A percentile compares a stretch with the other conserved stretches of the same genome.
Evolutionary conservation across 768 basidiomycete genomes (phyloP).

Genomic region (Pleurotus salmoneostramineus): DNA sequence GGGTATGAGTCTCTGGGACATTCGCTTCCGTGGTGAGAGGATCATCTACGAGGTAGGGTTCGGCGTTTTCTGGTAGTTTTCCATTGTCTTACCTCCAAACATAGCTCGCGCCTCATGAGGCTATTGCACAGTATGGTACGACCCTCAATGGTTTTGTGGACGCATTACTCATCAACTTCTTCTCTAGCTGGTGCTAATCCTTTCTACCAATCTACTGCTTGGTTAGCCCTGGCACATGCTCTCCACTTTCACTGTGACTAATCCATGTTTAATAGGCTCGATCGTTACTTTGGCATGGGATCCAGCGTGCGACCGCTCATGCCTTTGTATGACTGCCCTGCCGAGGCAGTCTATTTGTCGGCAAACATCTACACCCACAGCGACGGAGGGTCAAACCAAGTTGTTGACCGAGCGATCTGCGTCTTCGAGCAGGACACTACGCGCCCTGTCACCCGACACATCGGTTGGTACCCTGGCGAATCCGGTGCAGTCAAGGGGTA

Average conservation of each 20-base stretch:
- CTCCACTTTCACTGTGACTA: neutral
- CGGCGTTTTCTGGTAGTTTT: neutral
- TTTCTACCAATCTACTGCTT: slow-evolving; percentile 55
- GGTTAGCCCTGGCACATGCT: slow-evolving; percentile 14
- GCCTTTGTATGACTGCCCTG: slow-evolving; percentile 65
- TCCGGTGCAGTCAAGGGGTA: slow-evolving; percentile 62
- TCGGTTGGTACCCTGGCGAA: slow-evolving; percentile 48
- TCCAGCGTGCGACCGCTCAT: slow-evolving; percentile 52
- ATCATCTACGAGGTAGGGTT: slow-evolving; percentile 53
- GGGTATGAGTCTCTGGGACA: slow-evolving; percentile 60
- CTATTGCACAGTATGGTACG: slow-evolving; percentile 54
- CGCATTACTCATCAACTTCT: neutral
- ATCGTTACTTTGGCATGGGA: slow-evolving; percentile 65
- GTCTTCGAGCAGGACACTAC: slow-evolving; percentile 61
- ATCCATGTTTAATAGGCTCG: slow-evolving; percentile 30
- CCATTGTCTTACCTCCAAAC: neutral
- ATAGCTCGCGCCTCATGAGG: slow-evolving; percentile 59
- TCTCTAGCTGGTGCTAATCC: slow-evolving; percentile 55
- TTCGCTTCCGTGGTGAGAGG: slow-evolving; percentile 52
- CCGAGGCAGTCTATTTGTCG: slow-evolving; percentile 56
- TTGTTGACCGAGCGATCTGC: slow-evolving; percentile 53
- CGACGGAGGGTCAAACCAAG: slow-evolving; percentile 32
- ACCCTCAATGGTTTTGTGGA: neutral
- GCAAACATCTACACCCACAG: slow-evolving; percentile 19
- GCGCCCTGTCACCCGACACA: slow-evolving; percentile 55